Evolutionary conservation across 1,139 yeast species (phyloP).

Genomic region (Suzukiozyma palmioleophila): DNA sequence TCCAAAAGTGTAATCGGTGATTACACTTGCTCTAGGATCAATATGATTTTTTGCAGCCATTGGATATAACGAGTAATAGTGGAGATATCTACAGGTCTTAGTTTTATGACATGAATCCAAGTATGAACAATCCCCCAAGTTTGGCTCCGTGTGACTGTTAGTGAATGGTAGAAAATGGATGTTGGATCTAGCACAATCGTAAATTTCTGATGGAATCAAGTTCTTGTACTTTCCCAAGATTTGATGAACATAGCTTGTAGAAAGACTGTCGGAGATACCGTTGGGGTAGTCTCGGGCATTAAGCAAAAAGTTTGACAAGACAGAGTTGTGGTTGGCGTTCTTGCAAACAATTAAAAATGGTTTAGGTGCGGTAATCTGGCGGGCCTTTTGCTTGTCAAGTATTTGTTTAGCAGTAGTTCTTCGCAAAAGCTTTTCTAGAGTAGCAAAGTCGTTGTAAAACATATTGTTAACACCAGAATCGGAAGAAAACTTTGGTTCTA

Average conservation of each 20-base stretch:
- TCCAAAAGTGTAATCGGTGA: slow-evolving; percentile 51
- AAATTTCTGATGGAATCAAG: slow-evolving; percentile 21
- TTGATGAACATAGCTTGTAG: slow-evolving; percentile 16
- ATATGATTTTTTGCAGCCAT: neutral
- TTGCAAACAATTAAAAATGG: slow-evolving; percentile 55
- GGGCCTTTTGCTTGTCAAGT: slow-evolving; percentile 41
- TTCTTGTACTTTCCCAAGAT: slow-evolving; percentile 17
- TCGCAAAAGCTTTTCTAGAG: slow-evolving; percentile 14
- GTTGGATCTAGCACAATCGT: slow-evolving; percentile 42
- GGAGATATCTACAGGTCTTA: slow-evolving; percentile 75
- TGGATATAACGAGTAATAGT: slow-evolving; percentile 66
- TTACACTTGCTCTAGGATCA: slow-evolving; percentile 9
- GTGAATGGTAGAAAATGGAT: slow-evolving; percentile 63
- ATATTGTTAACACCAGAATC: slow-evolving; percentile 9
- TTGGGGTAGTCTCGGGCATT: slow-evolving; percentile 16
- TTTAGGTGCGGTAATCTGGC: slow-evolving; percentile 26
- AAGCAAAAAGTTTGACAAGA: slow-evolving; percentile 25
- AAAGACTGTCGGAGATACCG: slow-evolving; percentile 12
- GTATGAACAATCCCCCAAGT: slow-evolving; percentile 90
- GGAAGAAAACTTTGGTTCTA: slow-evolving; percentile 10
- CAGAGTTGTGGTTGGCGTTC: slow-evolving; percentile 39
- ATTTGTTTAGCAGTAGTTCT: slow-evolving; percentile 26
- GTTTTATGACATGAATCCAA: slow-evolving; percentile 90
- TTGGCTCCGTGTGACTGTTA: slow-evolving; percentile 51
- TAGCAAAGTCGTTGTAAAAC: slow-evolving; percentile 8